Base-by-base conservation (phyloP, 2,329 filamentous ascomycete species). In the Leptographium procerum region DNA sequence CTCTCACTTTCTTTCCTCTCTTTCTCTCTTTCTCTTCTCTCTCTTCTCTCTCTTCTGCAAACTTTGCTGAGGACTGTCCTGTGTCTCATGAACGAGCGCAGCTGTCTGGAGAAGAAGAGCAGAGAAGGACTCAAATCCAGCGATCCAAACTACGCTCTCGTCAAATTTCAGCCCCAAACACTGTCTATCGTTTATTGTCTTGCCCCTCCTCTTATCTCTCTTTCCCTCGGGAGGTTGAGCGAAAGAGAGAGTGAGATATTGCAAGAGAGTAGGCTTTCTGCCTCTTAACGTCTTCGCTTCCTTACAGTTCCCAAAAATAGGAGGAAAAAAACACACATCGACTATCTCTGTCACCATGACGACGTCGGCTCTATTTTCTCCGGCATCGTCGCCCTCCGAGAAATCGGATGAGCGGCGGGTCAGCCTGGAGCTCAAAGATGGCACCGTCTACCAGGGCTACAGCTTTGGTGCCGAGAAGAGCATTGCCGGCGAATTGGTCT, bases 401-500 rank as follows among this genome's bases (percentile, higher is more conserved):
- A 69, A 71, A 61, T 70, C 74, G 50, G 75, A 81, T 63, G 82
- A 86, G 67, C 79, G 81, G 59, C 78, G 88, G 68, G 81, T 95
- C 76, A 88, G 87, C 71, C 87, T 99, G 65, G 92, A 99, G 79
- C 86, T 99, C 65, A 82, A 94, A 73, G 91, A 97, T 78, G 91
- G 91, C 73, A 84, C 87, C 60, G 83, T 90, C 69, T 95, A 91
- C 79, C 89, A 95, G 71, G 94, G 94, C 66, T 91, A 89, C 78
- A 96, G 91, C 81, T 99, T 99, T 71, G 94, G 94, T 74, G 91
- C 92, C 63, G 81, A 89, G 69, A 96, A 91, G 82, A 96, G 89
- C 77, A 85, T 95, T 69, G 88, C 92, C 65, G 94, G 94, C 72
- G 94, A 99, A 80, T 81, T 99, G 71, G 94, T 99, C 75, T 99